These are phyloP conservation scores for Terfezia claveryi DNA, from an alignment of 495 filamentous ascomycete genomes.

Conservation along the genomic window DNA sequence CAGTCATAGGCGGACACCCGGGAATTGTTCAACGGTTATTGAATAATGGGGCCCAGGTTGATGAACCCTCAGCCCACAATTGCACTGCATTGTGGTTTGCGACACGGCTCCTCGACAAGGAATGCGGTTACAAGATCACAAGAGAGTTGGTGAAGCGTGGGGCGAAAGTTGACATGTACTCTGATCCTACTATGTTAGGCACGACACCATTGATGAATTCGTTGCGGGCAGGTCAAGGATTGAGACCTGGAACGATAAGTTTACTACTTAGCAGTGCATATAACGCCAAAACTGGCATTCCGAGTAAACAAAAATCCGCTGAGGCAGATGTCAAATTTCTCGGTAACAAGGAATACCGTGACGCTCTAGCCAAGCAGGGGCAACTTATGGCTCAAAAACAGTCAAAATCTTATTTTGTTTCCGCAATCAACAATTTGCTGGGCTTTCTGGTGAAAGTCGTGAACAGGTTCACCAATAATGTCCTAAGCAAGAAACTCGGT, in stretches of 20 bases:
- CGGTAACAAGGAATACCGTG: not conserved
- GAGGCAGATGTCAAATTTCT: not conserved
- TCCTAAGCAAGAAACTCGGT: not conserved
- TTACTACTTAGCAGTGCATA: not conserved
- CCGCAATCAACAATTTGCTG: not conserved
- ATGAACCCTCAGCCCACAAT: slow-evolving; percentile 1
- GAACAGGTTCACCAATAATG: not conserved
- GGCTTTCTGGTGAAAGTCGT: not conserved
- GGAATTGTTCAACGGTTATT: slow-evolving; percentile 17
- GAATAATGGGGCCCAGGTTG: slow-evolving; percentile 16
- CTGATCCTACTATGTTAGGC: not conserved
- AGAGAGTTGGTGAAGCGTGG: not conserved
- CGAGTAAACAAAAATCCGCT: not conserved
- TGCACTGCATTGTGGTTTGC: not conserved
- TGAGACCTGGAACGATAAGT: slow-evolving; percentile 17
- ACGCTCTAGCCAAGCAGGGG: not conserved
- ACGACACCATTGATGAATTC: slow-evolving; percentile 2
- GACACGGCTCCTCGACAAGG: not conserved
- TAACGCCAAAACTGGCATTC: not conserved
- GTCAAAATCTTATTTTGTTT: not conserved
- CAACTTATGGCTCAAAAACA: not conserved
- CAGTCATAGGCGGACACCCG: slow-evolving; percentile 18
- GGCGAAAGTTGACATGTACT: not conserved
- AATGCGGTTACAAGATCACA: not conserved
- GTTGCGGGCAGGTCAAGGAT: slow-evolving; percentile 21